Percentiles rank a stretch among this genome's conserved stretches.
phyloP scores from a whole-genome alignment of 352 stramenopile species.

The Phytophthora tubulina region DNA sequence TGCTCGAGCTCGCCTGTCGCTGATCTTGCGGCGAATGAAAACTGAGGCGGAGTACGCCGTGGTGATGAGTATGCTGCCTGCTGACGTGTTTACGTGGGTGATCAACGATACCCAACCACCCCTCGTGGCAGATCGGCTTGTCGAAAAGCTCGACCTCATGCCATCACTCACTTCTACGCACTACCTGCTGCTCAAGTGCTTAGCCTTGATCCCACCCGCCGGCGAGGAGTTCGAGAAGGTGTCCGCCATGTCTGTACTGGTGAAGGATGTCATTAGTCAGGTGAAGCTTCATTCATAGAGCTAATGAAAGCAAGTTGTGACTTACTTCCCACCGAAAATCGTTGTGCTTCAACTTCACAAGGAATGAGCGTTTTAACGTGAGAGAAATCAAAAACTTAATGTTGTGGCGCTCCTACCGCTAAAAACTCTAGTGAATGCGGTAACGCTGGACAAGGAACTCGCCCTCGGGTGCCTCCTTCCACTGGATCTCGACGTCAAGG shows the following conservation, averaged over 20 bases:
- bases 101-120: constrained; percentile 60
- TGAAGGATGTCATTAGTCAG: constrained; percentile 82
- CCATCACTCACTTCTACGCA: constrained; percentile 85
- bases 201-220: constrained; percentile 55
- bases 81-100: constrained; percentile 82
- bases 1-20: constrained; percentile 69
- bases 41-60: constrained; percentile 75
- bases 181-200: constrained; percentile 73
- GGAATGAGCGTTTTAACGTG: constrained; percentile 25
- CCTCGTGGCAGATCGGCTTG: constrained; percentile 64
- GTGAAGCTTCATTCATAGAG: constrained; percentile 61
- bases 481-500: constrained; percentile 92
- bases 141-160: constrained; percentile 71
- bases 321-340: constrained; percentile 1
- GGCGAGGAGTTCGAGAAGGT: constrained; percentile 74
- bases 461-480: constrained; percentile 57
- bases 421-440: constrained; percentile 75
- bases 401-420: constrained; percentile 17
- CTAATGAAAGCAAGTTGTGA: constrained; percentile 5
- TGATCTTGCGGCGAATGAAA: constrained; percentile 86
- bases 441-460: constrained; percentile 70
- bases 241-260: constrained; percentile 80
- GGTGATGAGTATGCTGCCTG: constrained; percentile 86
- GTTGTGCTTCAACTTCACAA: constrained; percentile 12
- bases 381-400: constrained; percentile 30